These are phyloP conservation scores for Kodamaea suecica DNA, from an alignment of 1,139 yeast species.

Conservation along the genomic window DNA sequence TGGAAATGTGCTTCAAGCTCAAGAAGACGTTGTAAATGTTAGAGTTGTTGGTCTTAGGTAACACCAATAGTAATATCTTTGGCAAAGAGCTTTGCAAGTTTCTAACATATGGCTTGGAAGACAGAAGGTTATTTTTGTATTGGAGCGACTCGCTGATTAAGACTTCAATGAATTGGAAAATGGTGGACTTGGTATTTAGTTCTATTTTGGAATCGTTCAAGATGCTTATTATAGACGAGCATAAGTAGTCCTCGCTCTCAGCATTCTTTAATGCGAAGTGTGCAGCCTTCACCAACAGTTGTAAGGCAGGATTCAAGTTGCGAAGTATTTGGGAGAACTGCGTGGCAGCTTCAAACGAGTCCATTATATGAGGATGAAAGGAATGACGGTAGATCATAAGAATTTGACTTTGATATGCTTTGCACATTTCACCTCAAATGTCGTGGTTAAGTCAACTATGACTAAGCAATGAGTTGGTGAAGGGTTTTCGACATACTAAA, in stretches of 20 bases:
- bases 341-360: slow-evolving; percentile 73
- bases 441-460: too few relatives aligned
- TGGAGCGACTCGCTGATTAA: slow-evolving; percentile 41
- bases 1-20: slow-evolving; percentile 39
- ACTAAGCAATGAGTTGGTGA: background rate
- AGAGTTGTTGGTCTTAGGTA: slow-evolving; percentile 47
- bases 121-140: slow-evolving; percentile 22
- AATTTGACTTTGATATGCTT: background rate
- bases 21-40: slow-evolving; percentile 48
- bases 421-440: background rate
- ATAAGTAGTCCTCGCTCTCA: slow-evolving; percentile 69
- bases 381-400: background rate
- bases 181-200: slow-evolving; percentile 60
- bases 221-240: slow-evolving; percentile 67
- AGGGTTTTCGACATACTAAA: too few relatives aligned
- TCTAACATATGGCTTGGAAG: slow-evolving; percentile 47
- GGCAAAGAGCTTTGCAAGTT: slow-evolving; percentile 42
- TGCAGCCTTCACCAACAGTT: slow-evolving; percentile 53
- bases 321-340: slow-evolving; percentile 63
- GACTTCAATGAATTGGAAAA: slow-evolving; percentile 67
- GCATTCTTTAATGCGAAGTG: slow-evolving; percentile 57
- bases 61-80: slow-evolving; percentile 47
- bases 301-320: slow-evolving; percentile 60
- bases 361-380: slow-evolving; percentile 46
- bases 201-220: slow-evolving; percentile 48